Evolutionary conservation across 2,329 filamentous ascomycete genomes (phyloP).

Genomic region (Pseudogymnoascus sp.): DNA sequence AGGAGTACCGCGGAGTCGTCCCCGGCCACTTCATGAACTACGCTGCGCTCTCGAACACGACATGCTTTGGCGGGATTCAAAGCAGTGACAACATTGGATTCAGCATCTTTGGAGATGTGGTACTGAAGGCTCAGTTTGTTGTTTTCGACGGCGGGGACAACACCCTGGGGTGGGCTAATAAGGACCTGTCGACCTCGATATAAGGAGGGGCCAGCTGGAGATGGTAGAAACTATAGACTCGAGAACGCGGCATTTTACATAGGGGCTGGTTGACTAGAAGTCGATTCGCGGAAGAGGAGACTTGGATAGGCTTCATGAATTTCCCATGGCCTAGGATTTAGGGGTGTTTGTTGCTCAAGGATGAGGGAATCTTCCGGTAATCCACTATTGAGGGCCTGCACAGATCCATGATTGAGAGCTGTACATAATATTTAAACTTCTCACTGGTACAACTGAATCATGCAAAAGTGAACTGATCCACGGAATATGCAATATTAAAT

Average conservation of each 20-base stretch:
- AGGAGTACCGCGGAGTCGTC: slow-evolving; percentile 21
- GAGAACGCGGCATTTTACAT: background rate
- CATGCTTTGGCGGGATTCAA: slow-evolving; percentile 20
- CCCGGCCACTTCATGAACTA: slow-evolving; percentile 29
- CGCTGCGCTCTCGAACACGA: slow-evolving; percentile 13
- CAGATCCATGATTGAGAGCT: background rate
- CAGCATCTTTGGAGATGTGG: slow-evolving; percentile 25
- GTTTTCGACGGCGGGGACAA: slow-evolving; percentile 24
- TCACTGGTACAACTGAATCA: background rate
- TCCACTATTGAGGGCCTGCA: background rate
- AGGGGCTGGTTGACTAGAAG: background rate
- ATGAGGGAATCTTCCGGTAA: background rate
- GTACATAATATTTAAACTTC: slow-evolving; percentile 4
- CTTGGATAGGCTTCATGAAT: background rate
- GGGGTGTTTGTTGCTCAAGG: background rate
- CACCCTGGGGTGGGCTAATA: slow-evolving; percentile 13
- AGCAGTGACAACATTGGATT: slow-evolving; percentile 19
- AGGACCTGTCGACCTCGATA: background rate
- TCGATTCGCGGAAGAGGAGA: background rate
- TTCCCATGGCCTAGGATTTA: background rate
- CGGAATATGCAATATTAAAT: background rate
- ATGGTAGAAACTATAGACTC: background rate
- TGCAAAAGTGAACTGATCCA: background rate
- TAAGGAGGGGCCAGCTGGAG: background rate
- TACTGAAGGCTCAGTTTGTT: slow-evolving; percentile 28